These are phyloP conservation scores for Stagonosporopsis vannaccii DNA, from an alignment of 2,329 filamentous ascomycete species.

Conservation along the genomic window DNA sequence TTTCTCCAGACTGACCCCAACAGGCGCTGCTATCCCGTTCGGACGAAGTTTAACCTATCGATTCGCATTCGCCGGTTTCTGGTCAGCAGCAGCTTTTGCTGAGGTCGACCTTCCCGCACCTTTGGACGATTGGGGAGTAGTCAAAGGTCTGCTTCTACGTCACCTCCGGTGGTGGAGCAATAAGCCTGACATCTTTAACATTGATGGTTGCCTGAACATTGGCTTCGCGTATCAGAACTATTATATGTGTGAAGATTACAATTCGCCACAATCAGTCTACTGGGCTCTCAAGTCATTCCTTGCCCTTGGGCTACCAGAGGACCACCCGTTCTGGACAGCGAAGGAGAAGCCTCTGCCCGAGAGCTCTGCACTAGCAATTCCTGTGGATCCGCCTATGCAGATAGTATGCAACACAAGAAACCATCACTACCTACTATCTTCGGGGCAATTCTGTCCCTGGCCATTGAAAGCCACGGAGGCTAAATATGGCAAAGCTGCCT, in stretches of 20 bases:
- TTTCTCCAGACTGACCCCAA: background rate
- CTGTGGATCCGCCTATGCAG: conserved; percentile 49
- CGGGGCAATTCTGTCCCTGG: conserved; percentile 47
- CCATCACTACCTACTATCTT: conserved; percentile 44
- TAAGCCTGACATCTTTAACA: conserved; percentile 54
- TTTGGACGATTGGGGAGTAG: conserved; percentile 47
- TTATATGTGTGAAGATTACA: conserved; percentile 65
- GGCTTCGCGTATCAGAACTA: conserved; percentile 59
- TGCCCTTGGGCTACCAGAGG: conserved; percentile 46
- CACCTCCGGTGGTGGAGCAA: conserved; percentile 61
- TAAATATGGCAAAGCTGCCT: conserved; percentile 47
- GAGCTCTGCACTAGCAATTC: background rate
- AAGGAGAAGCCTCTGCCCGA: conserved; percentile 50
- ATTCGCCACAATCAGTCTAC: conserved; percentile 64
- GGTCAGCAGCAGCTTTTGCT: conserved; percentile 55
- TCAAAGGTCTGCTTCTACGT: conserved; percentile 60
- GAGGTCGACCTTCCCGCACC: conserved; percentile 51
- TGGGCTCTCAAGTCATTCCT: conserved; percentile 63
- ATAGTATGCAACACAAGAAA: conserved; percentile 54
- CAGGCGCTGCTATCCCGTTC: conserved; percentile 61
- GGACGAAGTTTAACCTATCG: conserved; percentile 61
- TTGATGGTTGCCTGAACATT: conserved; percentile 60
- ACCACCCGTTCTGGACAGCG: conserved; percentile 56
- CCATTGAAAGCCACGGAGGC: conserved; percentile 47
- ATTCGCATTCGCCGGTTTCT: conserved; percentile 61